phyloP scores from a whole-genome alignment of 441 rosid species.

The Brassica hybrid region DNA sequence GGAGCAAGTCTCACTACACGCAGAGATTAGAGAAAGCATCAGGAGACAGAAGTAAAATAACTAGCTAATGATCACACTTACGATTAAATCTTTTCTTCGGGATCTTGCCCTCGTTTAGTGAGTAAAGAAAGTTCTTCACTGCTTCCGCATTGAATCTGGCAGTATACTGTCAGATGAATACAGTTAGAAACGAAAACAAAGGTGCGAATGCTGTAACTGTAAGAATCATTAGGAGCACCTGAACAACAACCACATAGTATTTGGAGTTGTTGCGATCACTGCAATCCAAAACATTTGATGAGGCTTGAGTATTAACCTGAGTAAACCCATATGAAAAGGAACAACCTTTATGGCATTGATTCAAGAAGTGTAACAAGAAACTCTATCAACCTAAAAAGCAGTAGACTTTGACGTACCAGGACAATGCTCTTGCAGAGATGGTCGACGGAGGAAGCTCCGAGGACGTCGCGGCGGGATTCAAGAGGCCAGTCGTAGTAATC shows the following conservation, averaged over 20 bases:
- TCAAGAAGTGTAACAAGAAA: not conserved
- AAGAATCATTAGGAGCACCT: constrained; percentile 51
- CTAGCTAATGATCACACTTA: constrained; percentile 44
- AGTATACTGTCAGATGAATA: constrained; percentile 56
- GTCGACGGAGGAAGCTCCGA: constrained; percentile 70
- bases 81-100: constrained; percentile 83
- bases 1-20: constrained; percentile 91
- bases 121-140: constrained; percentile 65
- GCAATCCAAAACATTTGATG: constrained; percentile 66
- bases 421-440: constrained; percentile 96
- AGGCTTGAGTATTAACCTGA: constrained; percentile 86
- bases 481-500: constrained; percentile 79
- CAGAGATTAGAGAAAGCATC: constrained; percentile 4
- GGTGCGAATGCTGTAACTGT: constrained; percentile 4
- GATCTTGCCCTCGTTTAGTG: constrained; percentile 69
- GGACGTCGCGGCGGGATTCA: constrained; percentile 70
- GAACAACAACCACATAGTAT: constrained; percentile 84
- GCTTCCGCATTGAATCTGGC: constrained; percentile 85
- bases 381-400: not conserved
- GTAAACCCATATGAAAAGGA: not conserved
- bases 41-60: not conserved
- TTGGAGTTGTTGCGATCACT: constrained; percentile 77
- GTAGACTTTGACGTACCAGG: constrained; percentile 49
- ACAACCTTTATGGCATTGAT: not conserved
- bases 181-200: not conserved